Base-by-base conservation (phyloP, 352 stramenopile genomes). In the Phytopythium oedochilum region DNA sequence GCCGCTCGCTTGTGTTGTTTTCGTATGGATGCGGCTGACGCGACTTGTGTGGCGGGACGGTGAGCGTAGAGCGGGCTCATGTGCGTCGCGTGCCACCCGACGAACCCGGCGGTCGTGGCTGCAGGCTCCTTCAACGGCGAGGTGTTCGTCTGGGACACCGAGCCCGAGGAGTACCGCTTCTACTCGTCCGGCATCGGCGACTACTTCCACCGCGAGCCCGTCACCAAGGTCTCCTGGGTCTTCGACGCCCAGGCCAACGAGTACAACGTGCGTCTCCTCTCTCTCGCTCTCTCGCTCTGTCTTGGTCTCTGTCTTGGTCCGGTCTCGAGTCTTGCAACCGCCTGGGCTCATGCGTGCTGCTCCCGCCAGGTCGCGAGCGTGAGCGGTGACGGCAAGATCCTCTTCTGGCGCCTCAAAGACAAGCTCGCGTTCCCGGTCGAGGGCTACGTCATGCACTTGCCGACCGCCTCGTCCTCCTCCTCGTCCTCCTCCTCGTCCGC, bases 61-160 rank as follows among this genome's bases (percentile, higher is more conserved):
- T n/a, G n/a, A n/a, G n/a, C 26, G n/a, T 40, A 90, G 76, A 92
- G 82, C 53, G 89, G 85, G 7, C 70, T 96, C 26, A 94, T 96
- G 86, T 94, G 83, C 55, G 85, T 96, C 18, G 74, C 72, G 20
- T 94, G 81, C 55, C 88, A 96, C 58, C 88, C 88, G 12, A 81
- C 77, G 57, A 90, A 88, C 34, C 86, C 86, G 20, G 81, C 85
- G 5, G 45, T 96, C 18, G 71, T 96, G 18, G 88, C 88, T 8
- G 86, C 82, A 8, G 88, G 86, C 1, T 89, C 79, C 6, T 96
- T 96, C 66, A 94, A 92, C 34, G 88, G 86, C 35, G 86, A 96
- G 60, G 78, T 96, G 11, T 72, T 93, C 3, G 65, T 96, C 9
- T 92, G 83, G 76, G 84, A 96, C 49, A 80, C 72, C 1, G 71